A percentile compares a stretch with the other conserved stretches of the same genome.
Conservation (phyloP, 345 rosid genomes). For the Linum trigynum region DNA sequence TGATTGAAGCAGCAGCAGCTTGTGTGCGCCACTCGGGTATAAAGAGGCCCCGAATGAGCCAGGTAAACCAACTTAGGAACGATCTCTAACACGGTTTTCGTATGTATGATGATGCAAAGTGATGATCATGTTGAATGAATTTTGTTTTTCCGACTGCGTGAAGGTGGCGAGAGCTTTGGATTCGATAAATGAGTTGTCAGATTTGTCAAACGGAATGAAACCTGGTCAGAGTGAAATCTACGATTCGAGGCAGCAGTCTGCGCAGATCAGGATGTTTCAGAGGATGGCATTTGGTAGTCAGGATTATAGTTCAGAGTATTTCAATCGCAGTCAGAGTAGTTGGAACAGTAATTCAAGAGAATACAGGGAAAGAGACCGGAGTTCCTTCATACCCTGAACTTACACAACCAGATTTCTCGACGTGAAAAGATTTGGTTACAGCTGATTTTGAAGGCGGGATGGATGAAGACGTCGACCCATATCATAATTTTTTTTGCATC, state of each 20-base stretch:
- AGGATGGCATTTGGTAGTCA: slow-evolving; percentile 94
- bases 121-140: background rate
- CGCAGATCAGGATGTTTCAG: slow-evolving; percentile 87
- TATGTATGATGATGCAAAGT: background rate
- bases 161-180: slow-evolving; percentile 89
- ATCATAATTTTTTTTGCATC: too few relatives aligned
- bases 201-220: slow-evolving; percentile 82
- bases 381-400: slow-evolving; percentile 31
- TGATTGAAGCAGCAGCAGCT: slow-evolving; percentile 98
- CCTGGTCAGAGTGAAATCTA: slow-evolving; percentile 84
- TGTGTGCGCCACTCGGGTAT: slow-evolving; percentile 85
- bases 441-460: too few relatives aligned
- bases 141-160: background rate
- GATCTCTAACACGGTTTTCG: background rate
- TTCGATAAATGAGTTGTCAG: slow-evolving; percentile 55
- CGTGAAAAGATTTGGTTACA: too few relatives aligned
- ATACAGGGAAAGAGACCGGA: slow-evolving; percentile 20
- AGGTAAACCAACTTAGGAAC: slow-evolving; percentile 29
- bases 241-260: slow-evolving; percentile 75
- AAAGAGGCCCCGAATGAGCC: slow-evolving; percentile 92
- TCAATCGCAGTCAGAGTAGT: slow-evolving; percentile 57
- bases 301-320: slow-evolving; percentile 67
- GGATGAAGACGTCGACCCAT: too few relatives aligned
- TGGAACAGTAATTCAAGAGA: slow-evolving; percentile 58
- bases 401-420: background rate